Evolutionary conservation across 2,329 filamentous ascomycete genomes (phyloP), one percentile per base, ranked within the genome.

Genomic region (Diplodia sapinea): DNA sequence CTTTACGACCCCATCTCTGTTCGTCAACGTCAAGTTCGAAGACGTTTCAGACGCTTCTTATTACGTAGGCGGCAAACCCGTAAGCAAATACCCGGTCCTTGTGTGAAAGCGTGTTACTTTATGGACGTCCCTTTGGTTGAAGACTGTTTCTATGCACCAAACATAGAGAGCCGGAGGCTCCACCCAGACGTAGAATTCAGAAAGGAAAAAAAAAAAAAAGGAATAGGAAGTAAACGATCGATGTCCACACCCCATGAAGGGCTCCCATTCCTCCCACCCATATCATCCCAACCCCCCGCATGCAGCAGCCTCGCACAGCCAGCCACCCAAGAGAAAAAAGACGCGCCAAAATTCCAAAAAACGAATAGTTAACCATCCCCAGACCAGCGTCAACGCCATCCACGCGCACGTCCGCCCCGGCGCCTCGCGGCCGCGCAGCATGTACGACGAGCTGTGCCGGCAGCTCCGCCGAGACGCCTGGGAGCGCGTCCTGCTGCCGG

Each of bases 21-120:
- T 84, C 73, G 81, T 83, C 59, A 81, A 83, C 69, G 76, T 83
- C 15, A 71, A 73, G 17, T 82, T 81, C 71, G 75, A 72, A 23
- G 74, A 80, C 67, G 52, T 38, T 15, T 49, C 52, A 5, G 63
- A 70, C 3, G 68, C 69, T 6, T 55, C 63, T 8, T 70, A 71
- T 33, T 82, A 79, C 69, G 71, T 80, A 3, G 80, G 70, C 38
- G 80, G 80, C n/a, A 76, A 77, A 36, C 71, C 70, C 1, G 68
- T 67, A 51, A 52, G 63, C 56, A 7, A 29, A 49, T 11, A 33
- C 47, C 9, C 29, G 20, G 17, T 20, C 7, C 3, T 20, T 47
- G 2, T 8, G n/a, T 47, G 17, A 47, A 38, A 38, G 36, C 36
- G 36, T 38, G 36, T 12, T 11, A 38, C 36, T 38, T 38, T 4